phyloP scores from a whole-genome alignment of 108 stramenopile species.

The Cyclostephanos tholiformis region DNA sequence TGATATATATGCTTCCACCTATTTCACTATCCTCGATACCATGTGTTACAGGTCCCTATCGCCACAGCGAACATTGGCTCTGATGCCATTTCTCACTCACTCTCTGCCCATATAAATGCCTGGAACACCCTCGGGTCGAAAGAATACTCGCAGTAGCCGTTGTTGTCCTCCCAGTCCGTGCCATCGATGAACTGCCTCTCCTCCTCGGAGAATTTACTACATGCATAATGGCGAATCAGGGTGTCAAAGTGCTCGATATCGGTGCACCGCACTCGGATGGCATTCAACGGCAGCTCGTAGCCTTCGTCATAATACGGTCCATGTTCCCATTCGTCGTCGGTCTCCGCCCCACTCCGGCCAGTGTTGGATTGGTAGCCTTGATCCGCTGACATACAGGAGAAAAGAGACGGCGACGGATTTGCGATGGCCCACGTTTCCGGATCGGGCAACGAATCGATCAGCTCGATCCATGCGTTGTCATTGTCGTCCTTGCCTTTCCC shows the following conservation, averaged over 20 bases:
- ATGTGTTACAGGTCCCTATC: too few relatives aligned
- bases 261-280: slow-evolving; percentile 49
- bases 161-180: slow-evolving; percentile 61
- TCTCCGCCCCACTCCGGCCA: neutral
- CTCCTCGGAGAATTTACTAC: slow-evolving; percentile 53
- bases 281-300: slow-evolving; percentile 24
- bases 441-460: slow-evolving; percentile 55
- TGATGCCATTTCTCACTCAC: neutral
- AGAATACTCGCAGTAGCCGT: slow-evolving; percentile 34
- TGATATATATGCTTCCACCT: too few relatives aligned
- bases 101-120: slow-evolving; percentile 67
- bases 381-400: neutral
- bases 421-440: slow-evolving; percentile 30
- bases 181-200: slow-evolving; percentile 56
- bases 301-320: neutral
- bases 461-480: slow-evolving; percentile 32
- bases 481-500: slow-evolving; percentile 1
- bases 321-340: slow-evolving; percentile 10
- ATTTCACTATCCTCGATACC: too few relatives aligned
- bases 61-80: too few relatives aligned
- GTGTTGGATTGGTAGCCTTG: neutral
- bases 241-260: slow-evolving; percentile 46
- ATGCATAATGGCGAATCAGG: slow-evolving; percentile 58
- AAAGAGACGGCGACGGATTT: neutral
- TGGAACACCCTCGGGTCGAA: slow-evolving; percentile 83